Base-by-base conservation (phyloP, 352 stramenopile species). In the Phytophthora podocarpi region DNA sequence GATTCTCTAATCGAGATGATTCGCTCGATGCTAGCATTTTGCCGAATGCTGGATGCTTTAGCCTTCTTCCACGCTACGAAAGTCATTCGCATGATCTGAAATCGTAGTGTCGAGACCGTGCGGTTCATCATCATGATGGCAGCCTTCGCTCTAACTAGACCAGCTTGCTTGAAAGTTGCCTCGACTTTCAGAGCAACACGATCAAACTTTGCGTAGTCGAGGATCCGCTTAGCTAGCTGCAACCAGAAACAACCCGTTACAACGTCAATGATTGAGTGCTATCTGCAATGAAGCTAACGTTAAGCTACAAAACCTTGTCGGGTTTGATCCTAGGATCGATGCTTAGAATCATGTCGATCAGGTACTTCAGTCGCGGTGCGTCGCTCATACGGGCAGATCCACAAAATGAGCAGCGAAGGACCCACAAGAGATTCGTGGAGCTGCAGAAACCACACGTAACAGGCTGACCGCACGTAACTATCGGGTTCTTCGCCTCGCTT, bases 51-150 rank as follows among this genome's bases (percentile, higher is more conserved):
- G 15, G 78, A 69, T 0, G 70, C 67, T n/a, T 89, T 89, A n/a
- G 73, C 70, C 18, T 86, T 81, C 24, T 87, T 87, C 85, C 85
- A 94, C 2, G 82, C 85, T 1, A 64, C 55, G 35, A 94, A 94
- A 21, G 89, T 78, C 78, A 94, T 90, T n/a, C 82, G 72, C 34
- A 84, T 64, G 31, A 89, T 92, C 36, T 90, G 79, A 30, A 77
- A 74, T 2, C 78, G 76, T 13, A 92, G 51, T 12, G 70, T 31
- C 9, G 69, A 51, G 20, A 90, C 78, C 8, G 81, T 91, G 35
- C 82, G 72, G 21, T 76, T 90, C 81, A 94, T 91, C 81, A 92
- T 91, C 73, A 89, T 85, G 50, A 92, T 92, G 10, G 82, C 81
- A 8, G 81, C 75, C 34, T 87, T 89, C 2, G 82, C 81, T 28